Conservation (phyloP, 2,329 filamentous ascomycete genomes). For the Cladophialophora immunda region DNA sequence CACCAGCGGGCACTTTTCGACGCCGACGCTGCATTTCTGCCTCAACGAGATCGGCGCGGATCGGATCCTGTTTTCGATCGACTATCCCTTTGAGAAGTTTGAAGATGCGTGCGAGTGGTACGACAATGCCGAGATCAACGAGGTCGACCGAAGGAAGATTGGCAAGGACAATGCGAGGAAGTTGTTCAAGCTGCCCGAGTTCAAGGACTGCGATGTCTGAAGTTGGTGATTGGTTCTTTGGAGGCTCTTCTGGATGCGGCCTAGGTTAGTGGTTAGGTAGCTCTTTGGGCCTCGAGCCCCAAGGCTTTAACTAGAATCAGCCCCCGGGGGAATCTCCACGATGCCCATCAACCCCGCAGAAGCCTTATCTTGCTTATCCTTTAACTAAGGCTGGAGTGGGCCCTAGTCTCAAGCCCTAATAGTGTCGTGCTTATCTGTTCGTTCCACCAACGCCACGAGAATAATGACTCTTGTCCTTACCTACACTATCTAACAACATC, state of each 20-base stretch:
- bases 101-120: slow-evolving; percentile 42
- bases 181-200: slow-evolving; percentile 48
- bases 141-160: slow-evolving; percentile 60
- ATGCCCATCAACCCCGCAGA: not conserved
- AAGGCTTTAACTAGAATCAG: not conserved
- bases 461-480: slow-evolving; percentile 13
- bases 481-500: not conserved
- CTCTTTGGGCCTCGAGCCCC: not conserved
- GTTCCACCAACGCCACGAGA: not conserved
- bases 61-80: slow-evolving; percentile 53
- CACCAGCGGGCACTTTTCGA: slow-evolving; percentile 53
- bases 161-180: slow-evolving; percentile 61
- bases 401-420: not conserved
- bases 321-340: not conserved
- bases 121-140: slow-evolving; percentile 48
- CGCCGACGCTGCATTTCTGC: slow-evolving; percentile 49
- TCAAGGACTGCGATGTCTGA: slow-evolving; percentile 32
- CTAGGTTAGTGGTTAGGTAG: too few species aligned
- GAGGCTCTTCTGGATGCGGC: not conserved
- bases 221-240: not conserved
- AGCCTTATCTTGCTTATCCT: not conserved
- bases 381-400: not conserved
- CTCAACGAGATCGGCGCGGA: slow-evolving; percentile 51
- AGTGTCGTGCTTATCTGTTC: not conserved
- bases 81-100: slow-evolving; percentile 45